Base-by-base conservation (phyloP, 257 asterid genomes). In the Phtheirospermum japonicum region DNA sequence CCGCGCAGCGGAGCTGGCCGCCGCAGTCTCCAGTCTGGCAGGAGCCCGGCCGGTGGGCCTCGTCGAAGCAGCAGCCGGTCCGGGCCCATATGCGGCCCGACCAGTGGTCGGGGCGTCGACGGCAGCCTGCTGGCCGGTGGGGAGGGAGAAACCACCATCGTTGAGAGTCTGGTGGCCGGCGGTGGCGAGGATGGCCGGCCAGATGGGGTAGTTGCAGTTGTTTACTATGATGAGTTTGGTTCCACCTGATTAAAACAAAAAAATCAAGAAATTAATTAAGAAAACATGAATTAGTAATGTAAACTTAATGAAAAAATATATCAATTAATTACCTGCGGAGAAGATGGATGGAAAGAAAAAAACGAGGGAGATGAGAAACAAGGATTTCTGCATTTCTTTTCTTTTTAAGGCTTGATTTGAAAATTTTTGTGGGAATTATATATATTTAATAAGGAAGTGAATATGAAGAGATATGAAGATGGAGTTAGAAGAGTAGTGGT, bases 41-140 rank as follows among this genome's bases (percentile, higher is more conserved):
- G 0, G 87, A 45, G n/a, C 95, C 90, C 26, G 59, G 0, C 95
- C 90, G 0, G 68, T 10, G 46, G n/a, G 14, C 3, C 26, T 46
- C 26, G 49, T 80, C 87, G 70, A 85, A 87, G 54, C 75, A 66
- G 78, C 97, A 87, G 63, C 95, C 95, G 5, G 67, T 80, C 23
- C 97, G 77, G 2, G 81, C 95, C 95, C 97, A 90, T 43, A 90
- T 58, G 23, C 97, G 65, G 9, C 96, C 97, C 14, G 97, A 90
- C 97, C 95, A 90, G 42, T 37, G 61, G n/a, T 74, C 31, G 1
- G 95, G 23, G 85, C 62, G 8, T 85, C 71, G 8, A 90, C 17
- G 42, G 64, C 69, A 20, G 61, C 64, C 20, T 75, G 82, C 33
- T 83, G 68, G 46, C 87, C 90, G 23, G 40, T 14, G 26, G 18